These are phyloP conservation scores for Eimeria sp. DNA, from an alignment of 169 alveolate species.

Conservation along the genomic window DNA sequence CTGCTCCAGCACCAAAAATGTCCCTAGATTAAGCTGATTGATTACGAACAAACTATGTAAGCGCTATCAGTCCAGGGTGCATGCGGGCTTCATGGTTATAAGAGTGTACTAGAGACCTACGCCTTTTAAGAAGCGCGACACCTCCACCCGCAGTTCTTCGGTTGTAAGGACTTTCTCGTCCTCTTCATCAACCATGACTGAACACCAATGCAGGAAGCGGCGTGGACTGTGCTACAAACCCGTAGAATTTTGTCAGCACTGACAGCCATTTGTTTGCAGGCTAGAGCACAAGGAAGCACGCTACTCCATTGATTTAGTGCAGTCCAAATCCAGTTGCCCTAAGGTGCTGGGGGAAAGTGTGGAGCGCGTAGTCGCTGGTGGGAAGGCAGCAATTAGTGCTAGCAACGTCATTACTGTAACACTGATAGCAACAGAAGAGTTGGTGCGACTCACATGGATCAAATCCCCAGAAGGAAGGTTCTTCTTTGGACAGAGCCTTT, in stretches of 20 bases:
- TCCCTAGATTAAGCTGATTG: neutral
- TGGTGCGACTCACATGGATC: constrained; percentile 66
- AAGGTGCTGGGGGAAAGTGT: neutral
- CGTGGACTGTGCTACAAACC: neutral
- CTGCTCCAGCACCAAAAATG: constrained; percentile 30
- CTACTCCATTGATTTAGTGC: neutral
- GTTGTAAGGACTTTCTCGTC: constrained; percentile 71
- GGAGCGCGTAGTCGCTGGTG: neutral
- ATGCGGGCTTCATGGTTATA: neutral
- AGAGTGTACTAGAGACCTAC: neutral
- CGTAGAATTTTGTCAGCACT: neutral
- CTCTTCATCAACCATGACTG: constrained; percentile 78
- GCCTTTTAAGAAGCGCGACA: constrained; percentile 69
- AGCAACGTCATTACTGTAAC: neutral
- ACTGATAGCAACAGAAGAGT: neutral
- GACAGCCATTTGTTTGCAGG: neutral
- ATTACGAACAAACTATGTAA: neutral
- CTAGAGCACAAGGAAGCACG: neutral
- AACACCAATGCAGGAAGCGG: neutral
- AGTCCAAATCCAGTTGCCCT: neutral
- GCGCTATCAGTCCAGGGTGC: neutral
- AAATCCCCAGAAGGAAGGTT: constrained; percentile 73
- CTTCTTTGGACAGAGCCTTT: constrained; percentile 71
- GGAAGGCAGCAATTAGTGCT: neutral
- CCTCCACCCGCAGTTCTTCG: constrained; percentile 71